phyloP scores from a whole-genome alignment of 148 eudicot genomes.

The Rhododendron mucronatum region DNA sequence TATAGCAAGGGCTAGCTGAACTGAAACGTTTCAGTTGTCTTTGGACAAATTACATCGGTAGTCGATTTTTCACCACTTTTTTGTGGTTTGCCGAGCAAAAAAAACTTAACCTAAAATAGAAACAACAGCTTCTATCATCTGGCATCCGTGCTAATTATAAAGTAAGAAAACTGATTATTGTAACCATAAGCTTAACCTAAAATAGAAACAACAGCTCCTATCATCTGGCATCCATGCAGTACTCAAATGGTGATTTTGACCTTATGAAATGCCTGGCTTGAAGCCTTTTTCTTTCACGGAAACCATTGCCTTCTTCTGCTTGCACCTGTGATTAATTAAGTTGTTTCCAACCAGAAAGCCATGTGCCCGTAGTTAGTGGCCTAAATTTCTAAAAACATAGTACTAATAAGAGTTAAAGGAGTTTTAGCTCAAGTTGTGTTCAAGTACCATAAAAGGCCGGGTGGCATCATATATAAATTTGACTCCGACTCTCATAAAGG shows the following conservation, averaged over 20 bases:
- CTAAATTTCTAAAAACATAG: conserved; percentile 9
- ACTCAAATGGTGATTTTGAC: conserved; percentile 19
- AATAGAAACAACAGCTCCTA: neutral
- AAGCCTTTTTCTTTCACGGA: conserved; percentile 31
- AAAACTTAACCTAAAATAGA: conserved; percentile 5
- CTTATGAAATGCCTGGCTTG: neutral
- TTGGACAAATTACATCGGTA: neutral
- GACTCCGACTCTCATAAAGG: conserved; percentile 18
- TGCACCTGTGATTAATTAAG: conserved; percentile 33
- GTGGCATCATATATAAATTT: conserved; percentile 28
- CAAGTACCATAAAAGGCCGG: conserved; percentile 9
- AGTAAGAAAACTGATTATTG: conserved; percentile 14
- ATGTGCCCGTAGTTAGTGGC: conserved; percentile 33
- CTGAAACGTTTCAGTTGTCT: neutral
- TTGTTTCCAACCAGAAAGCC: conserved; percentile 32
- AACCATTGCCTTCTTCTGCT: conserved; percentile 31
- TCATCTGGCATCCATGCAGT: conserved; percentile 7
- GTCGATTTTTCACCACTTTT: neutral
- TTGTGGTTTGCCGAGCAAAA: neutral
- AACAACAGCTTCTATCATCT: neutral
- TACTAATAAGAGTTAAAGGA: neutral
- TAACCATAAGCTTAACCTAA: conserved; percentile 14
- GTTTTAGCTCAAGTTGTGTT: neutral
- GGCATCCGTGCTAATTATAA: neutral
- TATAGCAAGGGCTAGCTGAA: neutral